A percentile compares a stretch with the other conserved stretches of the same genome.
Evolutionary conservation across 2,329 filamentous ascomycete species (phyloP).

Genomic region (Ophiostoma angusticollis): DNA sequence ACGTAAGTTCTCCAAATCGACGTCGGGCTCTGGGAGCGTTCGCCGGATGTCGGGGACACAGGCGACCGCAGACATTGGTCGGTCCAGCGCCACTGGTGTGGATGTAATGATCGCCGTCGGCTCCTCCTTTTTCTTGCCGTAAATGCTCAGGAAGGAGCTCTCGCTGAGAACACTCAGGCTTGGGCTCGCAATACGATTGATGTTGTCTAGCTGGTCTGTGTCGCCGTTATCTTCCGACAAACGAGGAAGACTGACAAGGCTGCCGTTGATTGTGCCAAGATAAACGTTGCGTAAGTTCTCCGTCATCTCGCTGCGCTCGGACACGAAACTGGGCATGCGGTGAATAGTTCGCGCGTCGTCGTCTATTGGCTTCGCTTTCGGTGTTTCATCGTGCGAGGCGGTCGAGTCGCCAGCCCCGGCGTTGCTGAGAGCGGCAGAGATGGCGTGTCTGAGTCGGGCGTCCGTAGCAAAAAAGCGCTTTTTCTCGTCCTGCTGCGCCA

Average conservation of each 20-base stretch:
- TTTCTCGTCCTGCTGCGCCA: slow-evolving; percentile 36
- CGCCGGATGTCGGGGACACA: slow-evolving; percentile 9
- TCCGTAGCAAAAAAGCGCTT: slow-evolving; percentile 22
- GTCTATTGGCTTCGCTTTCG: slow-evolving; percentile 13
- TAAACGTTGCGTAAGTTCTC: slow-evolving; percentile 50
- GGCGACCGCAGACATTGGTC: slow-evolving; percentile 4
- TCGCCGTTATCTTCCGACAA: slow-evolving; percentile 29
- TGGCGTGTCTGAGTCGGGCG: slow-evolving; percentile 13
- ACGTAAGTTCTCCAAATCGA: slow-evolving; percentile 11
- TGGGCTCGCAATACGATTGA: slow-evolving; percentile 40
- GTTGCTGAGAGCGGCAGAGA: slow-evolving; percentile 12
- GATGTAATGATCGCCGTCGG: not conserved
- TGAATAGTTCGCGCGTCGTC: slow-evolving; percentile 29
- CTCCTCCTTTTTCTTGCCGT: slow-evolving; percentile 32
- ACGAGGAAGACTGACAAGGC: slow-evolving; percentile 36
- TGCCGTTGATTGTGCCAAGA: slow-evolving; percentile 32
- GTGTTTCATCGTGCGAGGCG: slow-evolving; percentile 10
- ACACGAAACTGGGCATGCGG: slow-evolving; percentile 53
- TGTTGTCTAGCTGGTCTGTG: slow-evolving; percentile 17
- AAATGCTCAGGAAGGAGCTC: slow-evolving; percentile 54
- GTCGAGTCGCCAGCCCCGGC: not conserved
- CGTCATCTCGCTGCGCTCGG: slow-evolving; percentile 44
- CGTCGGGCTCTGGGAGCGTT: not conserved
- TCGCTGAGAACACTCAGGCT: slow-evolving; percentile 53
- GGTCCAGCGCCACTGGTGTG: not conserved